Evolutionary conservation across 2,329 filamentous ascomycete genomes (phyloP).

Genomic region (Stromatinia cepivora): DNA sequence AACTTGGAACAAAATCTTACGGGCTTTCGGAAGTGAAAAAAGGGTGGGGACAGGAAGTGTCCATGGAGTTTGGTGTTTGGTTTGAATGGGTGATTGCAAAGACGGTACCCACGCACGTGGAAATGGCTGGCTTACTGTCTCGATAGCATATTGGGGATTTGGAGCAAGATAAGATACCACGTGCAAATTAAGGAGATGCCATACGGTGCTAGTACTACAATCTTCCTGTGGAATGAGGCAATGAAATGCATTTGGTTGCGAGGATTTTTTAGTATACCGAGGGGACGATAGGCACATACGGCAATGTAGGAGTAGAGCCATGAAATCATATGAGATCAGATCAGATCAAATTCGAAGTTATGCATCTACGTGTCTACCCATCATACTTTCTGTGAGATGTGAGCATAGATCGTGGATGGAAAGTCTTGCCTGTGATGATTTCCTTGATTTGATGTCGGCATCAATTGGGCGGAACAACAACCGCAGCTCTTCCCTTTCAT

Average conservation of each 20-base stretch:
- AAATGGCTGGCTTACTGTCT: background rate
- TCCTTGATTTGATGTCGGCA: too few species aligned
- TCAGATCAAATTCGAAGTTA: background rate
- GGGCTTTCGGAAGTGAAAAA: background rate
- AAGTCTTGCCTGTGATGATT: too few species aligned
- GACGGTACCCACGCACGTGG: background rate
- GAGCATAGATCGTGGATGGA: too few species aligned
- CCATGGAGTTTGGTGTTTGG: slow-evolving; percentile 4
- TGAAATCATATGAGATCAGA: background rate
- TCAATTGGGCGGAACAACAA: too few species aligned
- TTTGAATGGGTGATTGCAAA: background rate
- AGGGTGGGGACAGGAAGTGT: background rate
- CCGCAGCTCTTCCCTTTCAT: too few species aligned
- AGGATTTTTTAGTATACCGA: background rate
- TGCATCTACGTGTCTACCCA: background rate
- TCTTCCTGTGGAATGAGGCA: background rate
- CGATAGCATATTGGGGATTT: background rate
- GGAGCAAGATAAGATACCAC: slow-evolving; percentile 2
- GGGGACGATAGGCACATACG: background rate
- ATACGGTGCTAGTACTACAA: background rate
- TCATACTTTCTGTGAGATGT: too few species aligned
- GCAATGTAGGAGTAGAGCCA: background rate
- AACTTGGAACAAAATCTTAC: background rate
- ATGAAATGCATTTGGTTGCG: background rate
- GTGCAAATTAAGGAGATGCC: background rate